Evolutionary conservation across 2,329 filamentous ascomycete species (phyloP).

Genomic region (Phialocephala subalpina): DNA sequence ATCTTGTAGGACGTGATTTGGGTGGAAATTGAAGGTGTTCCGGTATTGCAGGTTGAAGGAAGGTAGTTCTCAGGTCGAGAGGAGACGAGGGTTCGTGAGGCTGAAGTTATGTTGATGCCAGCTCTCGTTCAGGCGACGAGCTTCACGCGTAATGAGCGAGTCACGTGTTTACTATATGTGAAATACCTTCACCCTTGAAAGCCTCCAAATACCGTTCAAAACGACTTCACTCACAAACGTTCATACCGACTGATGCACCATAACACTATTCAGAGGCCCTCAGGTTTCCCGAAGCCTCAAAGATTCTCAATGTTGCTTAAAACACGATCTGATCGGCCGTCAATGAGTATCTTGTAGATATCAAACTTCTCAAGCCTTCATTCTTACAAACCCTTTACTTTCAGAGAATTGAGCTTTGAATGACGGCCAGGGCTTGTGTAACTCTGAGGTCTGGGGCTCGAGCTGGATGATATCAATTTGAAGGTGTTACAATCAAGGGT

Average conservation of each 20-base stretch:
- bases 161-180: too few species aligned
- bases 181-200: not conserved
- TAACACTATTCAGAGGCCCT: too few species aligned
- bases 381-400: not conserved
- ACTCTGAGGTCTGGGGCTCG: not conserved
- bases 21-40: not conserved
- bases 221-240: not conserved
- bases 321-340: not conserved
- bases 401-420: not conserved
- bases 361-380: not conserved
- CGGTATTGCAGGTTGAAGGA: not conserved
- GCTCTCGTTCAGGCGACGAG: not conserved
- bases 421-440: not conserved
- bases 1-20: constrained; percentile 27
- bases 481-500: not conserved
- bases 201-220: not conserved
- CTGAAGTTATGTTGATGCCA: not conserved
- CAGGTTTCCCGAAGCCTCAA: not conserved
- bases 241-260: too few species aligned
- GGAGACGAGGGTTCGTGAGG: not conserved
- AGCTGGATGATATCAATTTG: not conserved
- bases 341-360: not conserved
- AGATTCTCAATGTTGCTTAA: not conserved
- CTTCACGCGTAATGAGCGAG: not conserved
- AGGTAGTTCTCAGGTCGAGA: not conserved